Evolutionary conservation across 1,284 basidiomycete species (phyloP).

Genomic region (Limonomyces culmigenus): DNA sequence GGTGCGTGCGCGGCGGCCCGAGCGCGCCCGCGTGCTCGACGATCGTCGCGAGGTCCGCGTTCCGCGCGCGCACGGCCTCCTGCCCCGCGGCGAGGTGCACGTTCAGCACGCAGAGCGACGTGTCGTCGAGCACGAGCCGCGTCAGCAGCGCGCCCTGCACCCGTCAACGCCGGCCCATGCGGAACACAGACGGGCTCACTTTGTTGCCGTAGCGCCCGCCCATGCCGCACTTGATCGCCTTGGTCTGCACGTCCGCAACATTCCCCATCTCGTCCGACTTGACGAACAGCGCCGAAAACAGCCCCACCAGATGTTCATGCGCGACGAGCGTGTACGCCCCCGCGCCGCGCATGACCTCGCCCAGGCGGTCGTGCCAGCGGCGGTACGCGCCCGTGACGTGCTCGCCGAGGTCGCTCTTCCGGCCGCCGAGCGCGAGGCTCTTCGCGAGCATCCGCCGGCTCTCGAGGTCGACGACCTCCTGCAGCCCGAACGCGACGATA

Average conservation of each 20-base stretch:
- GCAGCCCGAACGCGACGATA: constrained; percentile 86
- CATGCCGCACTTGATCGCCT: constrained; percentile 82
- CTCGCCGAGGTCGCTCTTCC: constrained; percentile 49
- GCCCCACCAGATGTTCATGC: constrained; percentile 80
- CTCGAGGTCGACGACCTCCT: constrained; percentile 92
- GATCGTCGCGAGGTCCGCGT: constrained; percentile 74
- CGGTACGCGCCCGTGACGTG: constrained; percentile 76
- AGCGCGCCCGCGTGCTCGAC: constrained; percentile 71
- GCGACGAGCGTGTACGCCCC: constrained; percentile 65
- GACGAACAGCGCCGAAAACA: constrained; percentile 82
- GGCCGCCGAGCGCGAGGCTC: constrained; percentile 64
- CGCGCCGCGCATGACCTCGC: constrained; percentile 52
- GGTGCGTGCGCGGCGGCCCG: constrained; percentile 23
- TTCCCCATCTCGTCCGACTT: constrained; percentile 40
- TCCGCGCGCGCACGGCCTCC: constrained; percentile 64
- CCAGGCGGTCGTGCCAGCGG: constrained; percentile 75
- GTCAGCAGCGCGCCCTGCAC: constrained; percentile 77
- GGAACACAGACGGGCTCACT: constrained; percentile 21
- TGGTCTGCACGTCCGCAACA: constrained; percentile 59
- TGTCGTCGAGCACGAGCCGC: constrained; percentile 82
- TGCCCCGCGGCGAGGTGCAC: constrained; percentile 94
- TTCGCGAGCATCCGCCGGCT: constrained; percentile 84
- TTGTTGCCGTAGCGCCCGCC: constrained; percentile 92
- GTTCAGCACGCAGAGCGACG: constrained; percentile 88
- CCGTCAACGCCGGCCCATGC: background rate